phyloP scores from a whole-genome alignment of 2,329 filamentous ascomycete species.

The Tolypocladium endophyticum region DNA sequence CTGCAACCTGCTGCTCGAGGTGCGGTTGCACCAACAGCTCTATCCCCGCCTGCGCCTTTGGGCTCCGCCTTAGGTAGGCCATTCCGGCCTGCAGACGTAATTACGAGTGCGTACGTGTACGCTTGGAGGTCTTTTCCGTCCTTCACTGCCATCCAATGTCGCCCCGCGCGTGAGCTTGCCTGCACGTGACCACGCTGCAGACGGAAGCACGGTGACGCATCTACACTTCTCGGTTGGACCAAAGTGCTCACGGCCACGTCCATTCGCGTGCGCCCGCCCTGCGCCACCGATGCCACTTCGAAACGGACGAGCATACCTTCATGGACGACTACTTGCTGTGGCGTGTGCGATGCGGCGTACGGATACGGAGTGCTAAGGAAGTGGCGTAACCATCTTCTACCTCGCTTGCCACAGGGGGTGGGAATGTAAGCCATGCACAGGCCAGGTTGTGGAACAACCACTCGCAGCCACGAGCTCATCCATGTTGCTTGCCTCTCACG shows the following conservation, averaged over 20 bases:
- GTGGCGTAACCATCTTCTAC: not conserved
- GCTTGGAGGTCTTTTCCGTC: not conserved
- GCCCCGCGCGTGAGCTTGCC: not conserved
- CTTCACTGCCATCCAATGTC: not conserved
- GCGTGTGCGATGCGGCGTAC: not conserved
- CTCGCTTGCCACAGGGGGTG: not conserved
- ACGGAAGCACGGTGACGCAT: not conserved
- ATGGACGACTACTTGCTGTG: not conserved
- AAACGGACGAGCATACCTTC: not conserved
- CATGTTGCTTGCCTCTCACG: not conserved
- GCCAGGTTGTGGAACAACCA: not conserved
- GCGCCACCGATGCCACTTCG: not conserved
- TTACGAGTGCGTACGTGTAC: too few relatives aligned
- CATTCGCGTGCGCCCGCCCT: not conserved
- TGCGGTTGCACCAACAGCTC: conserved; percentile 3
- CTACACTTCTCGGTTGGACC: not conserved
- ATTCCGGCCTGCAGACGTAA: not conserved
- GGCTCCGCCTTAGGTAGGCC: not conserved
- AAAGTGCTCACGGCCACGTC: not conserved
- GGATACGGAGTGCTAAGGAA: not conserved
- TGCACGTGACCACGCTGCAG: not conserved
- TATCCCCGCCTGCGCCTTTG: not conserved
- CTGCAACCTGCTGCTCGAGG: not conserved
- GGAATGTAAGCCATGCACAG: not conserved
- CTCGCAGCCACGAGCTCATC: not conserved